phyloP scores from a whole-genome alignment of 371 early-diverging fungal species.

The Haplosporangium sp. region DNA sequence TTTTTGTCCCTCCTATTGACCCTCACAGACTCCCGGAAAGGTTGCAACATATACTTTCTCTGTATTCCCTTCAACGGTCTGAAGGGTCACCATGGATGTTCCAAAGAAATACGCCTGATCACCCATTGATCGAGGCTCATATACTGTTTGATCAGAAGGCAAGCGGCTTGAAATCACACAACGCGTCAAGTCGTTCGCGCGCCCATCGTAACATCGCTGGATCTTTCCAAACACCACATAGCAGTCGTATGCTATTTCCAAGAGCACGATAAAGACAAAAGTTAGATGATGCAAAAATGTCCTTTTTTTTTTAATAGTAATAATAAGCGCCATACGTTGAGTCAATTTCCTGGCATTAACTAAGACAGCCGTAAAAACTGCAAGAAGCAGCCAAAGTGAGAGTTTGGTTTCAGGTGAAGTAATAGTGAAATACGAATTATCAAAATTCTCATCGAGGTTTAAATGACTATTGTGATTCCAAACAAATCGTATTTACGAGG shows the following conservation, averaged over 20 bases:
- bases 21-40: conserved; percentile 21
- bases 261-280: neutral
- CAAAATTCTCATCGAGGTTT: too few species aligned
- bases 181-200: conserved; percentile 9
- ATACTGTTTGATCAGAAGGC: conserved; percentile 25
- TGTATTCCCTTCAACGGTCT: conserved; percentile 8
- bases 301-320: too few species aligned
- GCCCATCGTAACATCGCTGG: conserved; percentile 27
- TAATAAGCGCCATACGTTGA: neutral
- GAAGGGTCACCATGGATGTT: conserved; percentile 19
- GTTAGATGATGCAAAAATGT: too few species aligned
- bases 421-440: too few species aligned
- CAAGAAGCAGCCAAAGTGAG: neutral
- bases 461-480: too few species aligned
- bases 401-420: neutral
- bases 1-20: neutral
- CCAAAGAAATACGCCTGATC: conserved; percentile 30
- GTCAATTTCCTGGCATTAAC: neutral
- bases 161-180: conserved; percentile 23
- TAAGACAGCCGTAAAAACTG: neutral
- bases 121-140: conserved; percentile 28
- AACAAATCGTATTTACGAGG: too few species aligned
- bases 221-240: conserved; percentile 37
- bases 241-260: conserved; percentile 18
- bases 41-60: conserved; percentile 17